Conservation (phyloP, 108 stramenopile genomes). For the Mediolabrus comicus region DNA sequence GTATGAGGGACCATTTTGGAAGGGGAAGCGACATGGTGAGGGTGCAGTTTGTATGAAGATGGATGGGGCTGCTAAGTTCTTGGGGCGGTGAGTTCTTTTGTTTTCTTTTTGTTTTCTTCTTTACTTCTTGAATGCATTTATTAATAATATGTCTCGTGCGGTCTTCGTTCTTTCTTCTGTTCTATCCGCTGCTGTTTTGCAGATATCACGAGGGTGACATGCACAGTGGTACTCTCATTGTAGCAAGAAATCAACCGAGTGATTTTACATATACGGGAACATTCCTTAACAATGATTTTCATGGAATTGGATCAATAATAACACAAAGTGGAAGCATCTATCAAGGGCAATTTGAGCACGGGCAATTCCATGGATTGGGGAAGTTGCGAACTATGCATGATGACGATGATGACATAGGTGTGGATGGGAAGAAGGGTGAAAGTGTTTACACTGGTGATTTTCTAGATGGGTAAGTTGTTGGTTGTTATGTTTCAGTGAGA, state of each 20-base stretch:
- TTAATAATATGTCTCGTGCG: too few relatives aligned
- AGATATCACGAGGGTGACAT: slow-evolving; percentile 29
- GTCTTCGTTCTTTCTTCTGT: not conserved
- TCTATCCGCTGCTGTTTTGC: not conserved
- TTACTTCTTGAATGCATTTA: too few relatives aligned
- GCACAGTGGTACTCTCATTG: slow-evolving; percentile 34
- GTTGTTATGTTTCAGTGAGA: not conserved
- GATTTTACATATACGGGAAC: slow-evolving; percentile 42
- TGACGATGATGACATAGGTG: not conserved
- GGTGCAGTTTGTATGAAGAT: slow-evolving; percentile 37
- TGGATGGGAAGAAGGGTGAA: slow-evolving; percentile 8
- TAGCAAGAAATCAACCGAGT: not conserved
- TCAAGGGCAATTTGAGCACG: slow-evolving; percentile 27
- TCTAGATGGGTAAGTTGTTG: not conserved
- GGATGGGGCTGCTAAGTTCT: slow-evolving; percentile 37
- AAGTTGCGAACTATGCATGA: slow-evolving; percentile 8
- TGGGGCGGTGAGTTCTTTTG: slow-evolving; percentile 18
- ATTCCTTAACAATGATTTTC: slow-evolving; percentile 29
- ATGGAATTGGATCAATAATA: slow-evolving; percentile 20
- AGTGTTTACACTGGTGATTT: slow-evolving; percentile 18
- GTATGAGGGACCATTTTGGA: slow-evolving; percentile 42
- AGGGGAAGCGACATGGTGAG: slow-evolving; percentile 37
- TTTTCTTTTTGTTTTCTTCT: not conserved
- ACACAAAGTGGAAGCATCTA: slow-evolving; percentile 23
- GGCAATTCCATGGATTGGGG: slow-evolving; percentile 29